Evolutionary conservation across 108 stramenopile genomes (phyloP).

Genomic region (Mayamaea pseudoterrestris): DNA sequence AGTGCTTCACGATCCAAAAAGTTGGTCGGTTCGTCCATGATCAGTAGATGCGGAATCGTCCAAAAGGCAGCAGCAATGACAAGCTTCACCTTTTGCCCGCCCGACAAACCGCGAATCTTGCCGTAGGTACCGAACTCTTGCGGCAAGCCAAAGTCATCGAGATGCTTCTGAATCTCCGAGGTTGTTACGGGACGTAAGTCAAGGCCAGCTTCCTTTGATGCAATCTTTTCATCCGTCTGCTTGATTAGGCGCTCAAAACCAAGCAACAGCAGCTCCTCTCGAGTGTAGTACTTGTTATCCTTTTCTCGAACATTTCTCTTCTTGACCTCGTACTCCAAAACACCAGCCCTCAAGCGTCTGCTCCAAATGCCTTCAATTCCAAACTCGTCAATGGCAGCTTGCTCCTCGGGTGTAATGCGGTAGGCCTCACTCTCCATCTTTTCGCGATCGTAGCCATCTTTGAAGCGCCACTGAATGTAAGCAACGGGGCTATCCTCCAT

Average conservation of each 20-base stretch:
- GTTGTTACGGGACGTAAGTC: conserved; percentile 86
- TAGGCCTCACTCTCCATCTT: conserved; percentile 79
- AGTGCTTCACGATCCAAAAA: conserved; percentile 95
- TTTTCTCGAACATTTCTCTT: conserved; percentile 79
- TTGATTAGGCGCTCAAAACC: conserved; percentile 81
- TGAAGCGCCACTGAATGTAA: conserved; percentile 97
- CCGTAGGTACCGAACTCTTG: conserved; percentile 96
- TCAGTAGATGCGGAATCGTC: conserved; percentile 93
- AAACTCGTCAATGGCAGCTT: conserved; percentile 81
- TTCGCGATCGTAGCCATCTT: conserved; percentile 82
- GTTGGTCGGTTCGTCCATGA: conserved; percentile 98
- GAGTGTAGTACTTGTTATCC: conserved; percentile 83
- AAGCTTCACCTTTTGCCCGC: conserved; percentile 98
- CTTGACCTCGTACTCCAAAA: conserved; percentile 91
- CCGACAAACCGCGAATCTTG: conserved; percentile 89
- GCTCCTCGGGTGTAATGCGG: conserved; percentile 85
- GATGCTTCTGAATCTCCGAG: conserved; percentile 88
- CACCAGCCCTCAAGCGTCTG: conserved; percentile 77
- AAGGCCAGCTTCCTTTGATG: conserved; percentile 87
- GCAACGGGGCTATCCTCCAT: conserved; percentile 80
- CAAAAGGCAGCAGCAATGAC: conserved; percentile 98
- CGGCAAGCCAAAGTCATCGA: conserved; percentile 93
- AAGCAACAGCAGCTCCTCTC: conserved; percentile 72
- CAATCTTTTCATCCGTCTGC: conserved; percentile 91
- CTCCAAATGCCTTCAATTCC: conserved; percentile 91